phyloP scores from a whole-genome alignment of 306 rosid genomes.

The Quercus aquifolioides region DNA sequence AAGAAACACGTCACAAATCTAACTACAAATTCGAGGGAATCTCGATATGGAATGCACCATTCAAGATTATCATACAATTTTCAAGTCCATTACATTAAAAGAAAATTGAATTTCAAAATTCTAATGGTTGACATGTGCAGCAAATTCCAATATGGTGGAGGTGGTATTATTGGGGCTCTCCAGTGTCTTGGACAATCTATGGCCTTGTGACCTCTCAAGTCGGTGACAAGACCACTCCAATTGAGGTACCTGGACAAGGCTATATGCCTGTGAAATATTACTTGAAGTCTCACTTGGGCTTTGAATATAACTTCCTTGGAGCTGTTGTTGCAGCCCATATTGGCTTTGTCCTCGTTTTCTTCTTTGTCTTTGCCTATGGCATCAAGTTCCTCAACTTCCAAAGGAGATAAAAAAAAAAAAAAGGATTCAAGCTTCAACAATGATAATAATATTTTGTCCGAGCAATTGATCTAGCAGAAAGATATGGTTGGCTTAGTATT shows the following conservation, averaged over 20 bases:
- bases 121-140: conserved; percentile 25
- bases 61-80: neutral
- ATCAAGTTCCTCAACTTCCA: conserved; percentile 54
- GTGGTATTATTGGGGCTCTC: conserved; percentile 56
- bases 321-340: conserved; percentile 42
- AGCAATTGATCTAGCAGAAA: neutral
- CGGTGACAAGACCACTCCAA: conserved; percentile 28
- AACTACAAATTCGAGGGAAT: too few relatives aligned
- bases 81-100: neutral
- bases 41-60: neutral
- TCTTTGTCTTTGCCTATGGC: conserved; percentile 44
- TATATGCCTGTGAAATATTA: conserved; percentile 27
- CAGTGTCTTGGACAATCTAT: conserved; percentile 50
- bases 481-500: neutral
- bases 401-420: conserved; percentile 27
- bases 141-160: conserved; percentile 67
- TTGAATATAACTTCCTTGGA: conserved; percentile 42
- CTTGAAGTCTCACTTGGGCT: conserved; percentile 32
- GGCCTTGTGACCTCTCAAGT: conserved; percentile 53
- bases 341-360: conserved; percentile 33
- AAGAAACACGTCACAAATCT: too few relatives aligned
- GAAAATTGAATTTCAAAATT: neutral
- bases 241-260: conserved; percentile 35
- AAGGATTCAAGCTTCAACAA: neutral
- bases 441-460: neutral